Evolutionary conservation across 345 rosid species (phyloP).

Genomic region (Populus davidiana): DNA sequence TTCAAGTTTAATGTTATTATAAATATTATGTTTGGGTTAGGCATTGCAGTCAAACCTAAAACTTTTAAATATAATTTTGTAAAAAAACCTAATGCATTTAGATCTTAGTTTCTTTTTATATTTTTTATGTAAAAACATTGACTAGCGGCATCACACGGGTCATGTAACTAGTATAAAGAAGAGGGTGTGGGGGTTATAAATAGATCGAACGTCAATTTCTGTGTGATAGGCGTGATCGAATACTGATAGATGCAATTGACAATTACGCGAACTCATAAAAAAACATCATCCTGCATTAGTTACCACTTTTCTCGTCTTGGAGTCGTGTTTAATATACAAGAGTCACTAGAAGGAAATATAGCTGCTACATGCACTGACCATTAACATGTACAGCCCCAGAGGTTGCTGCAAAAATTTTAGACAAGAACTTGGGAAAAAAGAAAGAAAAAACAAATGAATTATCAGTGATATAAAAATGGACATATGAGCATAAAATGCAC

Average conservation of each 20-base stretch:
- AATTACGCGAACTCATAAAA: neutral
- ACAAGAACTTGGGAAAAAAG: neutral
- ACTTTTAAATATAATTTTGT: too few relatives aligned
- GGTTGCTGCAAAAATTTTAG: neutral
- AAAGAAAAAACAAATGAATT: neutral
- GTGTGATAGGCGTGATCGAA: too few relatives aligned
- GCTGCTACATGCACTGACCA: neutral
- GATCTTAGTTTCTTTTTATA: too few relatives aligned
- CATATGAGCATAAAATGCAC: neutral
- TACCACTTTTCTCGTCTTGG: neutral
- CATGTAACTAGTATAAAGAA: too few relatives aligned
- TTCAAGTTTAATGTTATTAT: too few relatives aligned
- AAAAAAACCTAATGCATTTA: too few relatives aligned
- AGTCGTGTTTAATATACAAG: neutral
- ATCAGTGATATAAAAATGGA: neutral
- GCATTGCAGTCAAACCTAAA: too few relatives aligned
- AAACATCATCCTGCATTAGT: neutral
- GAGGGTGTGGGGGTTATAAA: too few relatives aligned
- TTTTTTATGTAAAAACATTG: too few relatives aligned
- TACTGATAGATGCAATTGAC: neutral
- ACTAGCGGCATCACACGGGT: too few relatives aligned
- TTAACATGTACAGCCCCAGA: neutral
- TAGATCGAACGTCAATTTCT: neutral
- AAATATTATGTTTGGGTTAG: too few relatives aligned
- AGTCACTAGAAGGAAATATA: neutral